phyloP scores from a whole-genome alignment of 257 asterid genomes.

The Lavandula angustifolia region DNA sequence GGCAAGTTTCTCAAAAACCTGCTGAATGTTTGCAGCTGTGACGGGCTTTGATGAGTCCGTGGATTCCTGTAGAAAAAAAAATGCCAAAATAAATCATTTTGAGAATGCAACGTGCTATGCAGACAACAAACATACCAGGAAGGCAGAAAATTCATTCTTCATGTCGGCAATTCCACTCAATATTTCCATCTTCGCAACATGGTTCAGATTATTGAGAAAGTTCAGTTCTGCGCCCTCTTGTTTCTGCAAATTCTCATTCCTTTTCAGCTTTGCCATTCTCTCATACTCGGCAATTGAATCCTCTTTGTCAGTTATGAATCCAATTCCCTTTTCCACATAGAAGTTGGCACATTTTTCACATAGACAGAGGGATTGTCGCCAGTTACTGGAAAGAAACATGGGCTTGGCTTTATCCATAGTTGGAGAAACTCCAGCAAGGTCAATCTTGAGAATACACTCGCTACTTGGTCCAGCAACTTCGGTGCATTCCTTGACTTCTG shows the following conservation, averaged over 20 bases:
- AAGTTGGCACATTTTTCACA: constrained; percentile 60
- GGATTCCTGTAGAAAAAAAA: constrained; percentile 48
- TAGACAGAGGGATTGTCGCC: constrained; percentile 77
- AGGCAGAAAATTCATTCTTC: constrained; percentile 67
- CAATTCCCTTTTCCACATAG: constrained; percentile 57
- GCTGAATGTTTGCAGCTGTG: constrained; percentile 70
- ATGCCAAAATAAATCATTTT: neutral
- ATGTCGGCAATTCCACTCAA: constrained; percentile 81
- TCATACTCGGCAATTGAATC: constrained; percentile 92
- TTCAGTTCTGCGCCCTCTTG: constrained; percentile 65
- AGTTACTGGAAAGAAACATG: constrained; percentile 65
- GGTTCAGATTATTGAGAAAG: constrained; percentile 73
- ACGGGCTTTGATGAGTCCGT: constrained; percentile 60
- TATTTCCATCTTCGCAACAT: constrained; percentile 78
- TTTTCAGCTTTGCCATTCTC: constrained; percentile 67
- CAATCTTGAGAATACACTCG: constrained; percentile 50
- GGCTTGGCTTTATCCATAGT: constrained; percentile 47
- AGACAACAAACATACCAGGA: constrained; percentile 56
- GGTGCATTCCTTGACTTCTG: constrained; percentile 27
- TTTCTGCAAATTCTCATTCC: constrained; percentile 69
- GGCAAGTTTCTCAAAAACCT: constrained; percentile 74
- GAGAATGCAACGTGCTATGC: neutral
- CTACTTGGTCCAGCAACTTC: constrained; percentile 49
- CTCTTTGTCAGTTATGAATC: constrained; percentile 74
- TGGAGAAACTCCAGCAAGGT: constrained; percentile 44